phyloP scores from a whole-genome alignment of 495 filamentous ascomycete genomes.

The Usnea hakonensis region DNA sequence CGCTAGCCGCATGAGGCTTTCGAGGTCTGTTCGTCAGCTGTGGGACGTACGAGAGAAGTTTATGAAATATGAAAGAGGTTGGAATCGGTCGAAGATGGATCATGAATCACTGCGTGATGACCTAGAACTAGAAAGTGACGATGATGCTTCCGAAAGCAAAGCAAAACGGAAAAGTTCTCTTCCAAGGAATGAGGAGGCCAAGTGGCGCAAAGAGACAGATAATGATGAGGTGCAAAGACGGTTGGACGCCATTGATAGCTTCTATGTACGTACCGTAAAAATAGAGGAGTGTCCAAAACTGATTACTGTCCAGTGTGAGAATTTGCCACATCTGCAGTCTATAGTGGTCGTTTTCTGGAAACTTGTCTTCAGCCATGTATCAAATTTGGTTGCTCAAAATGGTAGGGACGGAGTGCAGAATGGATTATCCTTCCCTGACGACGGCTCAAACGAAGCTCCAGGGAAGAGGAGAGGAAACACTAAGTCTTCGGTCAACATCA shows the following conservation, averaged over 20 bases:
- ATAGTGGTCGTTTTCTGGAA: constrained; percentile 90
- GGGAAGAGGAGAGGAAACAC: constrained; percentile 26
- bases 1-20: constrained; percentile 79
- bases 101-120: constrained; percentile 33
- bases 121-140: constrained; percentile 16
- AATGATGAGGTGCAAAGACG: constrained; percentile 52
- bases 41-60: constrained; percentile 91
- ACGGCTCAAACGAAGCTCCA: constrained; percentile 11
- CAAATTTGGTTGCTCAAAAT: constrained; percentile 47
- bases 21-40: constrained; percentile 79
- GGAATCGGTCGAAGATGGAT: constrained; percentile 44
- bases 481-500: constrained; percentile 22
- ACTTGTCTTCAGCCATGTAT: constrained; percentile 71
- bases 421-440: constrained; percentile 32
- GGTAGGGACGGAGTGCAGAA: constrained; percentile 39
- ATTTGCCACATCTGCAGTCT: constrained; percentile 80
- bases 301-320: constrained; percentile 48
- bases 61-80: constrained; percentile 84
- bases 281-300: constrained; percentile 16
- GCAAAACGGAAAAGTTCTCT: constrained; percentile 24
- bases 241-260: constrained; percentile 65
- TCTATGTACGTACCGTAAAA: constrained; percentile 60
- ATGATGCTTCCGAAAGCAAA: constrained; percentile 27
- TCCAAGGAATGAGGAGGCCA: constrained; percentile 24
- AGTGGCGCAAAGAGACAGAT: constrained; percentile 49